Base-by-base conservation (phyloP, 2,329 filamentous ascomycete species). In the Remersonia thermophila region DNA sequence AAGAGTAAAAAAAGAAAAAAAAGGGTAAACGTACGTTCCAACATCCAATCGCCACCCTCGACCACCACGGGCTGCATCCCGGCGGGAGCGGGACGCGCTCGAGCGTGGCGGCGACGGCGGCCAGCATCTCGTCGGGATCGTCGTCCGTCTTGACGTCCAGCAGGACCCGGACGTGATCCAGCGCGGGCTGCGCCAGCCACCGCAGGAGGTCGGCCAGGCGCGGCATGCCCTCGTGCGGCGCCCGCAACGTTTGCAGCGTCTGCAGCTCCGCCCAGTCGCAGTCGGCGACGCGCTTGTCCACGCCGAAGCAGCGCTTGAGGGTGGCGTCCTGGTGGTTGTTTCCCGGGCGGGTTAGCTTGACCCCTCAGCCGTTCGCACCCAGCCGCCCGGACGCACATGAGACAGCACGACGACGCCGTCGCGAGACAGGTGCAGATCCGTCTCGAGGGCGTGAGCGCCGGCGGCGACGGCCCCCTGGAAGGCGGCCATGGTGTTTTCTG, bases 331-430 rank as follows among this genome's bases (percentile, higher is more conserved):
- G 41, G 39, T n/a, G n/a, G n/a, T n/a, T n/a, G n/a, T 9, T 4
- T 29, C n/a, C 15, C 8, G 27, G 13, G 13, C 15, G n/a, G 15
- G 27, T 14, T 13, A 13, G 7, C 12, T 13, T 29, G 11, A 14
- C 15, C 12, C 7, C n/a, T n/a, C n/a, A n/a, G n/a, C n/a, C n/a
- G n/a, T n/a, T n/a, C n/a, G n/a, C n/a, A n/a, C n/a, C n/a, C n/a
- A n/a, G n/a, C n/a, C n/a, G n/a, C n/a, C n/a, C n/a, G 36, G 11
- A 23, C 67, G 55, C 59, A 83, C 81, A 64, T 93, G 86, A 31
- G 80, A 84, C 28, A 96, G 61, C 8, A 96, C 83, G 1, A 93
- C 81, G 0, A 93, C 77, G 6, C 80, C 78, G 51, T 96, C 89
- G 42, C 70, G 75, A 11, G 83, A 79, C 25, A 95, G 60, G 55